Conservation (phyloP, 345 rosid species). For the Boechera stricta region DNA sequence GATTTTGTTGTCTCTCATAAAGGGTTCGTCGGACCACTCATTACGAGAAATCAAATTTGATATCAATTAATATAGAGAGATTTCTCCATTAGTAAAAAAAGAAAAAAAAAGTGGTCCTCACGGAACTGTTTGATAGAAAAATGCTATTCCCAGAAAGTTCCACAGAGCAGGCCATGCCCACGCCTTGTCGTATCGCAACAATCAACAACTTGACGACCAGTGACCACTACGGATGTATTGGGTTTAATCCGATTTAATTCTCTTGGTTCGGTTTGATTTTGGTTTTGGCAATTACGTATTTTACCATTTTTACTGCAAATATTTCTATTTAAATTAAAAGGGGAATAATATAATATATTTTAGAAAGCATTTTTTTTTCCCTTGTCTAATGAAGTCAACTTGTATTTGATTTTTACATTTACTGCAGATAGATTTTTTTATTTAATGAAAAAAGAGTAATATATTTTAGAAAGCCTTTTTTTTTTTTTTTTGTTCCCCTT, state of each 20-base stretch:
- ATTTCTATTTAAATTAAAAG: too few species aligned
- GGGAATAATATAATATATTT: neutral
- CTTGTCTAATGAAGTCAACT: neutral
- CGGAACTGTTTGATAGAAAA: neutral
- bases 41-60: slow-evolving; percentile 13
- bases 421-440: neutral
- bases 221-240: neutral
- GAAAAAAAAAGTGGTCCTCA: slow-evolving; percentile 28
- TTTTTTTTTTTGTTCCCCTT: neutral
- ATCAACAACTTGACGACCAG: slow-evolving; percentile 39
- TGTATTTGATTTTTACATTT: slow-evolving; percentile 4
- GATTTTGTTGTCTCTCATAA: neutral
- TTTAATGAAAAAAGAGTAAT: neutral
- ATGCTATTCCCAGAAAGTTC: slow-evolving; percentile 26
- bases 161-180: slow-evolving; percentile 16
- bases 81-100: neutral
- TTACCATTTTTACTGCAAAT: neutral
- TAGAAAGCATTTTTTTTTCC: neutral
- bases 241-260: slow-evolving; percentile 3
- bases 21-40: slow-evolving; percentile 17
- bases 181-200: slow-evolving; percentile 23
- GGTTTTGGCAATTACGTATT: neutral
- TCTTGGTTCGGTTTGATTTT: slow-evolving; percentile 8
- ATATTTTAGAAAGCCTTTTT: neutral
- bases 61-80: neutral